These are phyloP conservation scores for Orbilia blumenaviensis DNA, from an alignment of 2,329 filamentous ascomycete genomes.

Conservation along the genomic window DNA sequence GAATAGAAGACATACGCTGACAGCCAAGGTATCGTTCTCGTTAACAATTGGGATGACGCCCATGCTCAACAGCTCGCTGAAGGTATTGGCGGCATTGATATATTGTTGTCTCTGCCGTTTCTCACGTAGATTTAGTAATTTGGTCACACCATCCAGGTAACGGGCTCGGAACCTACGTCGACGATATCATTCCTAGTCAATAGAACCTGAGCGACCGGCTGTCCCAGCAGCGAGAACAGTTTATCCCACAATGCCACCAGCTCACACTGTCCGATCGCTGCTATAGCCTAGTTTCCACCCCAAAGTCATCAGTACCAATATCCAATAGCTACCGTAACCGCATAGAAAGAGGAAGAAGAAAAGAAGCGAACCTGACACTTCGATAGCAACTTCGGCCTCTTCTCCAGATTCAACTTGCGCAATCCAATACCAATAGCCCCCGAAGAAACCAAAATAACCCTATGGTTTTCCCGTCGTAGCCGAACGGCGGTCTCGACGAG, in stretches of 20 bases:
- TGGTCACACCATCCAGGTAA: neutral
- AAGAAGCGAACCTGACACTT: slow-evolving; percentile 74
- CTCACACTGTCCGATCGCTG: slow-evolving; percentile 93
- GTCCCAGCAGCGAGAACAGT: slow-evolving; percentile 83
- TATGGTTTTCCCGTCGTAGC: slow-evolving; percentile 87
- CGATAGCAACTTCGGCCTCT: slow-evolving; percentile 87
- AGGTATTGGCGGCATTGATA: slow-evolving; percentile 94
- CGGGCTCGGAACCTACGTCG: slow-evolving; percentile 69
- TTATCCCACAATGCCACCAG: slow-evolving; percentile 96
- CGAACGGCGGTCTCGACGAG: slow-evolving; percentile 94
- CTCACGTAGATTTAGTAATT: slow-evolving; percentile 57
- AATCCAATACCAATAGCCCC: slow-evolving; percentile 95
- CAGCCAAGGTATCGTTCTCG: slow-evolving; percentile 95
- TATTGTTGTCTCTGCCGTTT: slow-evolving; percentile 79
- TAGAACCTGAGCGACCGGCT: slow-evolving; percentile 93
- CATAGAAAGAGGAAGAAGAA: too few relatives aligned
- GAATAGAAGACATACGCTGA: slow-evolving; percentile 67
- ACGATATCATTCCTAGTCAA: slow-evolving; percentile 96
- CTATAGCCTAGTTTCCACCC: slow-evolving; percentile 72
- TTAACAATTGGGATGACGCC: slow-evolving; percentile 98
- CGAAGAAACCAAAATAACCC: slow-evolving; percentile 94
- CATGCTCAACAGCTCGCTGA: slow-evolving; percentile 88
- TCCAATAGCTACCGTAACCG: neutral
- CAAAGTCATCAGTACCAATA: neutral
- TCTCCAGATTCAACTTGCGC: slow-evolving; percentile 85